A percentile compares a stretch with the other conserved stretches of the same genome.
phyloP scores from a whole-genome alignment of 768 basidiomycete genomes.

The Boletus rex-veris region DNA sequence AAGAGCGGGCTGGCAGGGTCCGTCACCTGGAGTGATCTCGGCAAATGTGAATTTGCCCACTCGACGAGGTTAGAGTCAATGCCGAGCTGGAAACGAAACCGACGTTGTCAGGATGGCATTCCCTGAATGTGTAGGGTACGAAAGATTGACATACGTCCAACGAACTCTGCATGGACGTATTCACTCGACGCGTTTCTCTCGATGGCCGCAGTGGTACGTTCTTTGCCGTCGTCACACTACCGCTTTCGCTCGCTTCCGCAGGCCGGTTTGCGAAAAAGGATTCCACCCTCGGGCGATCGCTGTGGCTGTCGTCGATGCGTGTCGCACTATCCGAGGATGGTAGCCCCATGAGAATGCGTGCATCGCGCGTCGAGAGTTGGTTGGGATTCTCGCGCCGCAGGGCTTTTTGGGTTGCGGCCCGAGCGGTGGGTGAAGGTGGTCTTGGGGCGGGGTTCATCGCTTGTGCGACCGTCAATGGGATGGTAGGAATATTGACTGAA shows the following conservation, averaged over 20 bases:
- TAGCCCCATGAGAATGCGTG: constrained; percentile 70
- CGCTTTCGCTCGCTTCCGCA: constrained; percentile 14
- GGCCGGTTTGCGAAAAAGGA: constrained; percentile 52
- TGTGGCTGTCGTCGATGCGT: constrained; percentile 23
- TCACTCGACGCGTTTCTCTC: constrained; percentile 54
- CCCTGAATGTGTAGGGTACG: background rate
- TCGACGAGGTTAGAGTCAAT: constrained; percentile 61
- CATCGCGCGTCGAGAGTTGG: constrained; percentile 76
- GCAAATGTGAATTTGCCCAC: constrained; percentile 89
- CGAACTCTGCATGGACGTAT: constrained; percentile 26
- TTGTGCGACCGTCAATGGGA: constrained; percentile 91
- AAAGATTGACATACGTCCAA: constrained; percentile 13
- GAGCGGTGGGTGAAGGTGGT: constrained; percentile 86
- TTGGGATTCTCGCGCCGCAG: constrained; percentile 81
- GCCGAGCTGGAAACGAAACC: background rate
- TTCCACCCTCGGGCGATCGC: constrained; percentile 49
- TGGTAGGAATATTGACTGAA: constrained; percentile 95
- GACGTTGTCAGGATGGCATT: background rate
- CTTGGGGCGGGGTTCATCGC: constrained; percentile 95
- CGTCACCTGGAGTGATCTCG: constrained; percentile 53
- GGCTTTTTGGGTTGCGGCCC: constrained; percentile 85
- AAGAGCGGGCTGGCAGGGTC: constrained; percentile 44
- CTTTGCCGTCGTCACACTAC: constrained; percentile 13
- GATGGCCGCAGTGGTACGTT: constrained; percentile 62
- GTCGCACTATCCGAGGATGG: constrained; percentile 26